These are phyloP conservation scores for Hanseniaspora gamundiae DNA, from an alignment of 1,139 yeast genomes.

Conservation along the genomic window DNA sequence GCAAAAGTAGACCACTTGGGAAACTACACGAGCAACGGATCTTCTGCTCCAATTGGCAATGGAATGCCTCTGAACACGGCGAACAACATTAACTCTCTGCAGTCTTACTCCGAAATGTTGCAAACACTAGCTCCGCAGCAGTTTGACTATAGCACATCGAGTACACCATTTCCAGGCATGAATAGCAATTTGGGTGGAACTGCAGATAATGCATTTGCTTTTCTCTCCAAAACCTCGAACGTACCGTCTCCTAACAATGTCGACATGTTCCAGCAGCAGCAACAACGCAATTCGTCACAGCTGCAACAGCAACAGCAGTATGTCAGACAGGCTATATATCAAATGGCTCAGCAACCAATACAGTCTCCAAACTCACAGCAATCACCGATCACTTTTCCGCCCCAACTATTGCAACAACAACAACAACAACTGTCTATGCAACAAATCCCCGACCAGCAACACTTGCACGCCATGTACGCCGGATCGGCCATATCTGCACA, in stretches of 20 bases:
- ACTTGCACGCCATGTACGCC: slow-evolving; percentile 1
- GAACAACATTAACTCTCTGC: slow-evolving; percentile 19
- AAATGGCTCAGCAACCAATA: slow-evolving; percentile 5
- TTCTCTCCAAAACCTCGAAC: not conserved
- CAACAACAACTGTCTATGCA: slow-evolving; percentile 4
- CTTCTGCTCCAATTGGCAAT: not conserved
- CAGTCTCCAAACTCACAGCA: no score
- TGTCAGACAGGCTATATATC: slow-evolving; percentile 6
- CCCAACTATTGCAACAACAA: slow-evolving; percentile 4
- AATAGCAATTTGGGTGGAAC: not conserved
- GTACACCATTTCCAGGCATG: not conserved
- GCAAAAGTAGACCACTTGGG: slow-evolving; percentile 9
- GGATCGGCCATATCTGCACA: slow-evolving; percentile 1
- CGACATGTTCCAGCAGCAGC: not conserved
- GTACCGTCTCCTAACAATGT: not conserved
- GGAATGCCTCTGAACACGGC: slow-evolving; percentile 9
- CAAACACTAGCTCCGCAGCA: not conserved
- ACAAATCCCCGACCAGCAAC: slow-evolving; percentile 3
- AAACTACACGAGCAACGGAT: not conserved
- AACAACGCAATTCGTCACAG: not conserved
- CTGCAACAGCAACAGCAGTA: slow-evolving; percentile 6
- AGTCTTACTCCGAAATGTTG: slow-evolving; percentile 2
- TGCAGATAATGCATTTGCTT: not conserved
- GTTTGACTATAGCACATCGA: not conserved
- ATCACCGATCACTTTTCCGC: slow-evolving; percentile 3